phyloP scores from a whole-genome alignment of 345 rosid species.

The Melaleuca quinquenervia region DNA sequence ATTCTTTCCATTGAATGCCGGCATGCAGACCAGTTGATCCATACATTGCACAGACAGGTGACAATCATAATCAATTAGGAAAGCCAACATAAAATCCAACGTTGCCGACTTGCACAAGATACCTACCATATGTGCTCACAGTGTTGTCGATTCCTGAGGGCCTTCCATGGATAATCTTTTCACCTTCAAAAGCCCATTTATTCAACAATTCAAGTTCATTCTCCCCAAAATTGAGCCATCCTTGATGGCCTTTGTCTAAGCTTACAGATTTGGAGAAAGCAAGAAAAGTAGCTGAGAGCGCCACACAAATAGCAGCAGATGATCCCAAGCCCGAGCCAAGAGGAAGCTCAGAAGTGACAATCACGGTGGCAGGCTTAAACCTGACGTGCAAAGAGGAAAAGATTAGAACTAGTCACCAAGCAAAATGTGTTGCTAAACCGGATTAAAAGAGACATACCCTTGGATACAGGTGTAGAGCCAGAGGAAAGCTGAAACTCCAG shows the following conservation, averaged over 20 bases:
- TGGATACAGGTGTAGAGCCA: slow-evolving; percentile 78
- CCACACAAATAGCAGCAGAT: slow-evolving; percentile 78
- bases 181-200: slow-evolving; percentile 97
- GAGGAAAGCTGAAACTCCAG: slow-evolving; percentile 74
- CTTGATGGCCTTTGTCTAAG: slow-evolving; percentile 22
- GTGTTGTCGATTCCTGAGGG: slow-evolving; percentile 98
- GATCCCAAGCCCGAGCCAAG: slow-evolving; percentile 91
- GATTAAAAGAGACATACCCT: slow-evolving; percentile 39
- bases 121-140: slow-evolving; percentile 86
- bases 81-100: background rate
- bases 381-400: slow-evolving; percentile 20
- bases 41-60: background rate
- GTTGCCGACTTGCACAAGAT: background rate
- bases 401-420: background rate
- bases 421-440: background rate
- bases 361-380: slow-evolving; percentile 63
- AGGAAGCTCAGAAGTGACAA: slow-evolving; percentile 76
- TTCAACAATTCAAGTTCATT: slow-evolving; percentile 58
- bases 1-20: background rate
- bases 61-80: background rate
- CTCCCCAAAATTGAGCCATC: slow-evolving; percentile 48
- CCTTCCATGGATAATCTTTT: slow-evolving; percentile 85
- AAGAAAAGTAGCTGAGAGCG: slow-evolving; percentile 67
- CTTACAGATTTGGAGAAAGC: slow-evolving; percentile 32
- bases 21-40: background rate